Evolutionary conservation across 495 filamentous ascomycete species (phyloP).

Genomic region (Tuber microsphaerosporum): DNA sequence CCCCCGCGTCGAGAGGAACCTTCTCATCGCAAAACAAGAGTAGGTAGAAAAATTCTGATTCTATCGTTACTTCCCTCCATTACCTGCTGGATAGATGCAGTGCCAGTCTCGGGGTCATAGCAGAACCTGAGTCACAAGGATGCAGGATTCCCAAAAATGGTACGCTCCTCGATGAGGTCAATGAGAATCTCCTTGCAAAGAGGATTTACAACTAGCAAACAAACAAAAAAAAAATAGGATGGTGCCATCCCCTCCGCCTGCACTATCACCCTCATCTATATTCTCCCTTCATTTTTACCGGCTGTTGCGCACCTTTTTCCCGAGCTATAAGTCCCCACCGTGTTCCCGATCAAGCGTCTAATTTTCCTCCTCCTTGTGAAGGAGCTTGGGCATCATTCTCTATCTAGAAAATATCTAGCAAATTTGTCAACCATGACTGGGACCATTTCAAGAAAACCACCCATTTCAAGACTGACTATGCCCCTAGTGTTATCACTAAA

Average conservation of each 20-base stretch:
- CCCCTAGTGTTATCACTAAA: conserved; percentile 73
- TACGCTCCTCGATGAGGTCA: no score
- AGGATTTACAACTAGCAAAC: no score
- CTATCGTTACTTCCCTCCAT: no score
- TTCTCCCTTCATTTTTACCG: not conserved
- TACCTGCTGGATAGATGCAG: no score
- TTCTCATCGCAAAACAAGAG: no score
- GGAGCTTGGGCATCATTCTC: not conserved
- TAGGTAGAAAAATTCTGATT: no score
- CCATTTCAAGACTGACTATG: conserved; percentile 80
- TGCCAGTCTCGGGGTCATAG: no score
- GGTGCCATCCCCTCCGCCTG: not conserved
- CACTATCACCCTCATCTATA: not conserved
- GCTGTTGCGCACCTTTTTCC: not conserved
- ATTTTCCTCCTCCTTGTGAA: conserved; percentile 4
- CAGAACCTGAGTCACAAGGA: no score
- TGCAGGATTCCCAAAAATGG: no score
- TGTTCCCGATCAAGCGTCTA: not conserved
- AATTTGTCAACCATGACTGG: conserved; percentile 26
- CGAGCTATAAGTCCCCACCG: not conserved
- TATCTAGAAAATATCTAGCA: not conserved
- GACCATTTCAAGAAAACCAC: conserved; percentile 72
- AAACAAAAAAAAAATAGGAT: no score
- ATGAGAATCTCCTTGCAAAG: no score
- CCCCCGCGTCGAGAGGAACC: no score